Evolutionary conservation across 2,329 filamentous ascomycete species (phyloP), one percentile per base, ranked within the genome.

Genomic region (Coleophoma cylindrospora): DNA sequence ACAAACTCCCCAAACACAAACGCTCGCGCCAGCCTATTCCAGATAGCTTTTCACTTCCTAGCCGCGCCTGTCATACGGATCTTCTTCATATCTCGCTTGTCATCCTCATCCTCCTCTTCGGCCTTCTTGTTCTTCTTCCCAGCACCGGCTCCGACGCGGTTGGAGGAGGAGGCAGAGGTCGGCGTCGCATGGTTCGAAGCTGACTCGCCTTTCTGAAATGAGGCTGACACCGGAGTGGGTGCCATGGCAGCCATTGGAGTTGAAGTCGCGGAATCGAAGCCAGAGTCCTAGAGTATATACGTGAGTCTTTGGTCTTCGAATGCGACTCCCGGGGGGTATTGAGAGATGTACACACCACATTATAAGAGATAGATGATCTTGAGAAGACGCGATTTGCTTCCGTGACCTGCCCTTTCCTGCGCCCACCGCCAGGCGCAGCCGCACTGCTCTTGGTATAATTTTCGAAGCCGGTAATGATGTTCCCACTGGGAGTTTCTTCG

Each of bases 391-490:
- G 77, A 64, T 90, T 87, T 59, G 80, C 77, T 47, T 91, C 88
- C 53, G 76, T 76, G 45, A 86, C 73, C 5, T 80, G 79, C 21
- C 79, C 76, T 66, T 87, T 81, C 62, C 84, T 80, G 63, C 86
- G 67, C 57, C 81, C 76, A 11, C 83, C 77, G 4, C 78, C 77
- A 4, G 77, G 74, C 57, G 81, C 77, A 5, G 84, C 77, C 4
- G 78, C 77, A 2, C 79, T 80, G 49, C 89, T 91, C 70, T 99
- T 99, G 75, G 96, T 95, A 72, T 97, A 99, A 66, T 91, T 95
- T 68, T 99, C 94, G 68, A 99, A 99, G 19, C 94, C 94, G 45
- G 89, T 91, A 67, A 99, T 92, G 65, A 99, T 97, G 72, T 99
- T 99, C 41, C 94, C 94, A 60, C 77, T 83, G 13, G 84, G 86